Conservation (phyloP, 495 filamentous ascomycete species). For the Corynascus novoguineensis region DNA sequence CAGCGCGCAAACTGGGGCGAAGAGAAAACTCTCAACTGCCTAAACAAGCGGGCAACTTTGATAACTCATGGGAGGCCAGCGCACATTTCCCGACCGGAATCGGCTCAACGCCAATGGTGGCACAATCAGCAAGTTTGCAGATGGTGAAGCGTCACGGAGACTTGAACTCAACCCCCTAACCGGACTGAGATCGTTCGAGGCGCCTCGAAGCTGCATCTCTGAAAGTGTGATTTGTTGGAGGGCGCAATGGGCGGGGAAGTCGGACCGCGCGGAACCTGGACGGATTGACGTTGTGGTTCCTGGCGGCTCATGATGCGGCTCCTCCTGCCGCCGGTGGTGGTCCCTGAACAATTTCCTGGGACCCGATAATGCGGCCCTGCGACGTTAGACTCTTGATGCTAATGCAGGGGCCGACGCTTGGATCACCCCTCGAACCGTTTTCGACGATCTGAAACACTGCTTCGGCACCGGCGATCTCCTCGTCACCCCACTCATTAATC, state of each 20-base stretch:
- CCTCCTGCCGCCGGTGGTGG: conserved; percentile 20
- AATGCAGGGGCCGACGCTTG: conserved; percentile 28
- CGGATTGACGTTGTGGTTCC: conserved; percentile 20
- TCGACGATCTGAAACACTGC: conserved; percentile 23
- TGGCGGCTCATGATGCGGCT: conserved; percentile 26
- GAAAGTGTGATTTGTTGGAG: not conserved
- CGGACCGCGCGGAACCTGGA: not conserved
- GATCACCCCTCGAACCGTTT: conserved; percentile 20
- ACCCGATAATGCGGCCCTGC: conserved; percentile 29
- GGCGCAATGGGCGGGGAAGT: not conserved
- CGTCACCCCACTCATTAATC: conserved; percentile 1
- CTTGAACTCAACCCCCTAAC: not conserved
- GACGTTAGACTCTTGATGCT: conserved; percentile 26
- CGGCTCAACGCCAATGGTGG: not conserved
- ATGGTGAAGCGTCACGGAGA: not conserved
- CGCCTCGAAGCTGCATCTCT: conserved; percentile 1
- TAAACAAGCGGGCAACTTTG: conserved; percentile 3
- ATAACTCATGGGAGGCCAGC: not conserved
- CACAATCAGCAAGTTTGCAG: not conserved
- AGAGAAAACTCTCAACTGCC: conserved; percentile 8
- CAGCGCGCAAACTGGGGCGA: not conserved
- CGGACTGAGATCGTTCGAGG: not conserved
- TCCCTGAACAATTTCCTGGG: conserved; percentile 25
- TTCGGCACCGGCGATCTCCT: conserved; percentile 11
- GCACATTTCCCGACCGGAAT: not conserved